These are phyloP conservation scores for Huntiella bhutanensis DNA, from an alignment of 2,329 filamentous ascomycete species.

Conservation along the genomic window DNA sequence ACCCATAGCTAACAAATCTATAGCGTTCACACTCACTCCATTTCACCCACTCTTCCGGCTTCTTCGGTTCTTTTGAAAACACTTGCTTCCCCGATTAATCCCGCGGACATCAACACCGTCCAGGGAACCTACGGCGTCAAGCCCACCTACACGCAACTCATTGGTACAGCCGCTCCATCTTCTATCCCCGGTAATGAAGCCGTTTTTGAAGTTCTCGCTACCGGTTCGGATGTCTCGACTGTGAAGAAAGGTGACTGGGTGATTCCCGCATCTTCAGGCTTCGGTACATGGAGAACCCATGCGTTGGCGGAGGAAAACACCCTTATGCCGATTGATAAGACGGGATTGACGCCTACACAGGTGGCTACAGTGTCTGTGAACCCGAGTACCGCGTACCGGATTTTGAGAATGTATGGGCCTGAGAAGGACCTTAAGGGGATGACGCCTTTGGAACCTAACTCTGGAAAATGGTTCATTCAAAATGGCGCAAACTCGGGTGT, in stretches of 20 bases:
- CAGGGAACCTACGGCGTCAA: conserved; percentile 89
- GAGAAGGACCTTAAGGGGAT: conserved; percentile 28
- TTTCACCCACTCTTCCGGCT: conserved; percentile 51
- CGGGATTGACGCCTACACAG: conserved; percentile 54
- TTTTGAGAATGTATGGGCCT: conserved; percentile 58
- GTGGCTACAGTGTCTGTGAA: conserved; percentile 83
- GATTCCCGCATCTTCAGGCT: conserved; percentile 62
- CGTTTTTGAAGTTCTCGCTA: conserved; percentile 69
- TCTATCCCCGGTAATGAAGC: conserved; percentile 82
- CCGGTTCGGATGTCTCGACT: conserved; percentile 34
- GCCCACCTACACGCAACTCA: conserved; percentile 52
- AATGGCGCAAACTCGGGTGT: conserved; percentile 94
- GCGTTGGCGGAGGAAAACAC: conserved; percentile 40
- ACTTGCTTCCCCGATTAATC: conserved; percentile 84
- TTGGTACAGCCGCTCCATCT: conserved; percentile 59
- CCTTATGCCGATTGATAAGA: conserved; percentile 52
- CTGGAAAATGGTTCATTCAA: conserved; percentile 81
- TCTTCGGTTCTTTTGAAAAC: conserved; percentile 58
- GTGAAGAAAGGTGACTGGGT: conserved; percentile 78
- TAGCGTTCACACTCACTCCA: conserved; percentile 55
- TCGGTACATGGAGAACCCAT: conserved; percentile 92
- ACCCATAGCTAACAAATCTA: not conserved
- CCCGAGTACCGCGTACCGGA: conserved; percentile 83
- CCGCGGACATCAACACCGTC: conserved; percentile 93
- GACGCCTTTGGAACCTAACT: conserved; percentile 25